Conservation (phyloP, 2,329 filamentous ascomycete genomes). For the Xylariaceae sp. region DNA sequence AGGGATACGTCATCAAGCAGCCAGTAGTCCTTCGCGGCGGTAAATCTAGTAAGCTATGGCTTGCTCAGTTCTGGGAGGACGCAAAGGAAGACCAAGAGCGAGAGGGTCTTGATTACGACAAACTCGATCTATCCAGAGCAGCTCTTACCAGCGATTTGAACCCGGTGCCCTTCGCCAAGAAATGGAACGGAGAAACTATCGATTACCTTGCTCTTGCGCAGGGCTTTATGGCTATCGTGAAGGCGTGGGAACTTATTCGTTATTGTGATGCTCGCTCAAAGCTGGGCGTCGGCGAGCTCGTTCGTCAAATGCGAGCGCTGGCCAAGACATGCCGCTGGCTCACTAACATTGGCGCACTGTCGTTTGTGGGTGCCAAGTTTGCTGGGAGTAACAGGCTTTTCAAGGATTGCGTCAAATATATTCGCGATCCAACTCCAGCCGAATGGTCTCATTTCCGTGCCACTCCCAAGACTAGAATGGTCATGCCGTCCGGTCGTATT, state of each 20-base stretch:
- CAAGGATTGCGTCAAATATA: slow-evolving; percentile 57
- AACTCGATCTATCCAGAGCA: slow-evolving; percentile 38
- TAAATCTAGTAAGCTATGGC: slow-evolving; percentile 60
- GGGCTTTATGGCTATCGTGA: slow-evolving; percentile 52
- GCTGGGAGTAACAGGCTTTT: slow-evolving; percentile 45
- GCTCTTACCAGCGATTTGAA: slow-evolving; percentile 42
- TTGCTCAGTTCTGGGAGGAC: slow-evolving; percentile 45
- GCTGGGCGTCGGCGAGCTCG: slow-evolving; percentile 49
- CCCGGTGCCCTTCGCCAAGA: slow-evolving; percentile 50
- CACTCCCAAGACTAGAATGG: slow-evolving; percentile 40
- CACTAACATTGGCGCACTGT: slow-evolving; percentile 49
- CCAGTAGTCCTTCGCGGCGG: slow-evolving; percentile 53
- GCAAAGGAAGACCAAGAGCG: slow-evolving; percentile 40
- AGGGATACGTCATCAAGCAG: slow-evolving; percentile 58
- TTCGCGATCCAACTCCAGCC: slow-evolving; percentile 49
- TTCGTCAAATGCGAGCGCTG: slow-evolving; percentile 56
- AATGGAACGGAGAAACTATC: slow-evolving; percentile 54
- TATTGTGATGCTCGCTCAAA: slow-evolving; percentile 55
- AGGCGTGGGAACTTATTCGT: slow-evolving; percentile 54
- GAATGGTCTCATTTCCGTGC: slow-evolving; percentile 54
- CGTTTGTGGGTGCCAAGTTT: slow-evolving; percentile 53
- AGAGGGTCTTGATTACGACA: slow-evolving; percentile 30
- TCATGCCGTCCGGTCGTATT: slow-evolving; percentile 28
- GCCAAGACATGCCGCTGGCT: slow-evolving; percentile 55
- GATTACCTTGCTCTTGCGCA: slow-evolving; percentile 54